A percentile compares a stretch with the other conserved stretches of the same genome.
Evolutionary conservation across 805 yeast species (phyloP).

Genomic region (Aciculoconidium aculeatum): DNA sequence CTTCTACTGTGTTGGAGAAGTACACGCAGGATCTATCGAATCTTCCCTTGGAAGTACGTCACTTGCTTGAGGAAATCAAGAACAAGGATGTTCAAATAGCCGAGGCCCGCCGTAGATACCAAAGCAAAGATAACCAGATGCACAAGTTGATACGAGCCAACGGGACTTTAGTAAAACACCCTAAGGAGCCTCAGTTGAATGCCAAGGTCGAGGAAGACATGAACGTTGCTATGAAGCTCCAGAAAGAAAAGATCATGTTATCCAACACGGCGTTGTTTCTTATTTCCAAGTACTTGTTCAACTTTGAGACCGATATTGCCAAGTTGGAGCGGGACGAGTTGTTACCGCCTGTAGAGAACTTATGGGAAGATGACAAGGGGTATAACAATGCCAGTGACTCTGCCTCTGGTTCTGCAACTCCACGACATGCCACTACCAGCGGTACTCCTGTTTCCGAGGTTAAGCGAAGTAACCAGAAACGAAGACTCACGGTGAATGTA

Average conservation of each 20-base stretch:
- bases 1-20: conserved; percentile 60
- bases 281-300: conserved; percentile 66
- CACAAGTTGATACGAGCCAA: conserved; percentile 78
- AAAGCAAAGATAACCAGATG: conserved; percentile 68
- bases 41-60: conserved; percentile 81
- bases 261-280: conserved; percentile 81
- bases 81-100: conserved; percentile 60
- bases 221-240: conserved; percentile 52
- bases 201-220: conserved; percentile 66
- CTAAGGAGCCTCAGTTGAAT: conserved; percentile 67
- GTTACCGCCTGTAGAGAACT: conserved; percentile 48
- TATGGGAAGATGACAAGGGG: conserved; percentile 11
- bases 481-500: conserved; percentile 14
- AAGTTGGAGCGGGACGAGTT: conserved; percentile 78
- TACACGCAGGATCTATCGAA: conserved; percentile 65
- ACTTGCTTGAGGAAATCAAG: conserved; percentile 71
- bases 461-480: conserved; percentile 17
- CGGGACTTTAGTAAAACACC: conserved; percentile 76
- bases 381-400: conserved; percentile 18
- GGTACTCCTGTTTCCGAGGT: conserved; percentile 6
- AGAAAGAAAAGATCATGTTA: conserved; percentile 69
- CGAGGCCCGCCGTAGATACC: conserved; percentile 61
- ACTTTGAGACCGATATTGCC: conserved; percentile 70
- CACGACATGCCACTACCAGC: conserved; percentile 13
- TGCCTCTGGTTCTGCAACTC: conserved; percentile 26